Percentiles rank a stretch among this genome's conserved stretches.
Evolutionary conservation across 805 yeast genomes (phyloP).

Genomic region (Metschnikowia cubensis): DNA sequence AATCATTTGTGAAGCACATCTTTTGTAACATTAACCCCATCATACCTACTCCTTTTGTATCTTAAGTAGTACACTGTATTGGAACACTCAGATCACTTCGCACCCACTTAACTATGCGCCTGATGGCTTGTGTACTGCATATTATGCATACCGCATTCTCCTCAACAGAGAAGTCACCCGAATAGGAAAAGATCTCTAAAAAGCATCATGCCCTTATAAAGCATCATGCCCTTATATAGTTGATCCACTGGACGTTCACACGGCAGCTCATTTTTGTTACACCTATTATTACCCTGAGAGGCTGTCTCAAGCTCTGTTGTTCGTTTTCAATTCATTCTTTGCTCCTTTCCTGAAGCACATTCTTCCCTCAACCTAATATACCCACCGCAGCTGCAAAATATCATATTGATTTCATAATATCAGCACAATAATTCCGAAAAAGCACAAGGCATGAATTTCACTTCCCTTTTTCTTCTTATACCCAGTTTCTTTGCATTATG

Average conservation of each 20-base stretch:
- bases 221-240: constrained; percentile 3
- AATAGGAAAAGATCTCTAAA: constrained; percentile 6
- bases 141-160: background rate
- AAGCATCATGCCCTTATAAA: background rate
- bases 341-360: background rate
- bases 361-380: background rate
- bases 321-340: background rate
- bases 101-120: background rate
- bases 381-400: background rate
- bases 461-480: constrained; percentile 4
- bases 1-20: background rate
- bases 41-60: background rate
- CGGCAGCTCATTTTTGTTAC: background rate
- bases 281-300: background rate
- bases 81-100: background rate
- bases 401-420: background rate
- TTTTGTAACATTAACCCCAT: background rate
- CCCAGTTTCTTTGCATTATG: constrained; percentile 5
- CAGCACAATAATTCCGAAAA: background rate
- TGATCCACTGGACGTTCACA: background rate
- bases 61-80: background rate
- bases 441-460: constrained; percentile 5
- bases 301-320: background rate
- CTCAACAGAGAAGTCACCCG: constrained; percentile 4
- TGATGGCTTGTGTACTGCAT: background rate